Evolutionary conservation across 1,284 basidiomycete genomes (phyloP), one percentile per base, ranked within the genome.

Genomic region (Pseudozyma pruni): DNA sequence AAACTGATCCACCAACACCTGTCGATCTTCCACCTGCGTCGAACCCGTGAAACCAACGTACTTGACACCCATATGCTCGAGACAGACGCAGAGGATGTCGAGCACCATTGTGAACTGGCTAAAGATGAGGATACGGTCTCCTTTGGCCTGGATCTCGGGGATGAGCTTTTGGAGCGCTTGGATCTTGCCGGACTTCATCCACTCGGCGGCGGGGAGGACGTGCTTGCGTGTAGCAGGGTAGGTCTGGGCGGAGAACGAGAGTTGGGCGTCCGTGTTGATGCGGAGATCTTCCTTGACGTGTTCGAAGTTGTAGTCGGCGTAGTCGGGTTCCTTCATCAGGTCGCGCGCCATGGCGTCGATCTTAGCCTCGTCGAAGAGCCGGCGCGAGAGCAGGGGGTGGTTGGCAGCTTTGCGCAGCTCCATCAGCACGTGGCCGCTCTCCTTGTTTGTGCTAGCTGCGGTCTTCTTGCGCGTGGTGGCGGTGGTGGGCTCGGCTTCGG

Each of bases 311-410:
- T 73, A 67, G 39, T 80, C 74, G 29, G 78, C 78, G 50, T 79
- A 72, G 20, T 95, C 91, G 4, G 92, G 90, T 79, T 97, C 94
- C 81, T 93, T 93, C 79, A 98, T 83, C 56, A 96, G 87, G 45
- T 90, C 88, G 75, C 88, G 90, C 1, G 95, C 89, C 72, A 98
- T 89, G 2, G 87, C 85, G 20, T 87, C 86, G 71, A 99, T 84
- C 46, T 86, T 88, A 31, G 89, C 86, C 76, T 95, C 90, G 31
- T 90, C 90, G 82, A 92, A 99, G 8, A 87, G 86, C 19, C 88
- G 88, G 19, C 96, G 87, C 86, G 98, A 98, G 4, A 98, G 86
- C 88, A 98, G 90, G 4, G 96, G 95, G 83, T 99, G 96, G 41
- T 90, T 91, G 0, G 95, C 91, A 2, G 95, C 95, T 84, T 99